Evolutionary conservation across 345 rosid genomes (phyloP), one percentile per base, ranked within the genome.

Genomic region (Rubroshorea leprosula): DNA sequence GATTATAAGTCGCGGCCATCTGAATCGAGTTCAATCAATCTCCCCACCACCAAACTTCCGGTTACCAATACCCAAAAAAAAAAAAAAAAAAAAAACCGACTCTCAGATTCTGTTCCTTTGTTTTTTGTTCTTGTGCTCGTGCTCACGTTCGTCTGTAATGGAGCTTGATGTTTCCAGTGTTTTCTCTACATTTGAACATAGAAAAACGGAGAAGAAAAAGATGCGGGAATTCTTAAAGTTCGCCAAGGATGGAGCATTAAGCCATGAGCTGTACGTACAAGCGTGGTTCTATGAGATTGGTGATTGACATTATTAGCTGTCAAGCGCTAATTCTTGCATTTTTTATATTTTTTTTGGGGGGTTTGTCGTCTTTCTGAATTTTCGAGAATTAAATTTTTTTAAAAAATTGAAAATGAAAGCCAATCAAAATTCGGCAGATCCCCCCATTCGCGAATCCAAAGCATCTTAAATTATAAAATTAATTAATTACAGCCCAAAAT

Each of bases 1-100:
- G 83, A 71, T 87, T 82, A 72, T 72, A 85, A 31, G 54, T 49
- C 21, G 85, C 65, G 31, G 82, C 72, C 89, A 80, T 78, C 58
- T 66, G 68, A n/a, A 49, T 51, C 47, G 14, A 14, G 18, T 4
- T 6, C n/a, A 15, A n/a, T 5, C 6, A 60, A 60, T 31, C 55
- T 24, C 41, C 51, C 19, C 27, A 23, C 49, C 4, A 48, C 35
- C 11, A 22, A n/a, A 9, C 49, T n/a, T n/a, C n/a, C n/a, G n/a
- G n/a, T n/a, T n/a, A n/a, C n/a, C n/a, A 49, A 45, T 1, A 23
- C 41, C n/a, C n/a, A n/a, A n/a, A n/a, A n/a, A n/a, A n/a, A n/a
- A n/a, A n/a, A n/a, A 35, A 29, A 29, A 29, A 2, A 3, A 54
- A 29, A 15, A 22, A 11, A 23, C 14, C n/a, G 45, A 14, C 26